Conservation (phyloP, 164 flowering plant species). For the Euptelea pleiosperma region DNA sequence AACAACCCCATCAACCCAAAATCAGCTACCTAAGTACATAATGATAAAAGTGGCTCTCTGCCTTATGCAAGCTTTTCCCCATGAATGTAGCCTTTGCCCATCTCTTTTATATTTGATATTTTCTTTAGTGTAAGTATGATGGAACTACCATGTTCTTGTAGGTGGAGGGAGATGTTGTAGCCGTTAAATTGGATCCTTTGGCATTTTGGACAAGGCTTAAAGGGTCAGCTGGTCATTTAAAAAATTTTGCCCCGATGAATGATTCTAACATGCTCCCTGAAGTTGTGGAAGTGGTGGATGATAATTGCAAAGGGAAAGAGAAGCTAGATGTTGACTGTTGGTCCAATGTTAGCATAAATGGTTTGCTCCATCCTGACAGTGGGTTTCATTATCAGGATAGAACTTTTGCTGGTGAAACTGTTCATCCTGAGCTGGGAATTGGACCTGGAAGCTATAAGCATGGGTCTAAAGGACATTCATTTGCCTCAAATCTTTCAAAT, state of each 20-base stretch:
- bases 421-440: slow-evolving; percentile 8
- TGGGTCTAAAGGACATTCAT: slow-evolving; percentile 20
- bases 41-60: not conserved
- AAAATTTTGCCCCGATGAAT: slow-evolving; percentile 25
- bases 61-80: not conserved
- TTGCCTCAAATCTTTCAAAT: slow-evolving; percentile 16
- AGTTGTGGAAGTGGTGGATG: slow-evolving; percentile 20
- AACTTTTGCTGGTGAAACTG: slow-evolving; percentile 17
- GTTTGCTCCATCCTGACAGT: slow-evolving; percentile 7
- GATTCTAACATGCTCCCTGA: slow-evolving; percentile 27
- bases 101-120: not conserved
- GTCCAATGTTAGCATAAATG: slow-evolving; percentile 7
- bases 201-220: slow-evolving; percentile 73
- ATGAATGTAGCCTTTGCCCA: too few relatives aligned
- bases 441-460: slow-evolving; percentile 6
- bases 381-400: slow-evolving; percentile 7
- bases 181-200: slow-evolving; percentile 62
- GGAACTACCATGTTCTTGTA: slow-evolving; percentile 21
- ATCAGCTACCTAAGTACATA: too few relatives aligned
- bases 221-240: slow-evolving; percentile 42
- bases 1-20: too few relatives aligned
- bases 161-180: slow-evolving; percentile 93
- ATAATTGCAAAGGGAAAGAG: slow-evolving; percentile 43
- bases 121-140: slow-evolving; percentile 2
- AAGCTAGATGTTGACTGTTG: slow-evolving; percentile 29